phyloP scores from a whole-genome alignment of 2,329 filamentous ascomycete species.

The Onygenales sp. region DNA sequence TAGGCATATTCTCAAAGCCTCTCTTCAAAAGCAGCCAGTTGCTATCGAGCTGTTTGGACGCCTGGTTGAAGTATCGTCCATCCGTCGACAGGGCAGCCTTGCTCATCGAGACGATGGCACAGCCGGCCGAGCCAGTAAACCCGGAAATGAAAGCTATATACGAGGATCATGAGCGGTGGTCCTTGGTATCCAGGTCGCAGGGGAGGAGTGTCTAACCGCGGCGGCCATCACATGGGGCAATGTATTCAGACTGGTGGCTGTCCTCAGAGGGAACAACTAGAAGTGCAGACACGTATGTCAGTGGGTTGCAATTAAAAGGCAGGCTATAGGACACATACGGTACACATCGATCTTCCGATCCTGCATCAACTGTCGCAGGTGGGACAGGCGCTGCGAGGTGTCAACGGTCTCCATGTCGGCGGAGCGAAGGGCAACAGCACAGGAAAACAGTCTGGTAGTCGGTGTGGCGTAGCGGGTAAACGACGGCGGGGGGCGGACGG shows the following conservation, averaged over 20 bases:
- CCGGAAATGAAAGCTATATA: conserved; percentile 70
- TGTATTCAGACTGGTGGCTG: conserved; percentile 95
- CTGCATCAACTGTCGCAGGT: conserved; percentile 78
- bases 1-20: conserved; percentile 84
- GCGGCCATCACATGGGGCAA: conserved; percentile 86
- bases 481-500: not conserved
- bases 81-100: conserved; percentile 90
- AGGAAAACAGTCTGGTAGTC: conserved; percentile 29
- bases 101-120: conserved; percentile 74
- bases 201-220: conserved; percentile 44
- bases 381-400: conserved; percentile 65
- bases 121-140: conserved; percentile 91
- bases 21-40: conserved; percentile 94
- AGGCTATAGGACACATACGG: conserved; percentile 47
- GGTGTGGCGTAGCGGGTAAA: conserved; percentile 16
- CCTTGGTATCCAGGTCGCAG: not conserved
- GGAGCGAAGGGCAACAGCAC: conserved; percentile 24
- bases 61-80: conserved; percentile 97
- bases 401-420: conserved; percentile 67
- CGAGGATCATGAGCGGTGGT: conserved; percentile 4
- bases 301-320: conserved; percentile 10
- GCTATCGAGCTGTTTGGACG: conserved; percentile 73
- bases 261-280: conserved; percentile 94
- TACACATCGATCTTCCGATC: conserved; percentile 83
- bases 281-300: conserved; percentile 27